These are phyloP conservation scores for Naegleria lovaniensis DNA, from an alignment of 208 protist species.

Conservation along the genomic window DNA sequence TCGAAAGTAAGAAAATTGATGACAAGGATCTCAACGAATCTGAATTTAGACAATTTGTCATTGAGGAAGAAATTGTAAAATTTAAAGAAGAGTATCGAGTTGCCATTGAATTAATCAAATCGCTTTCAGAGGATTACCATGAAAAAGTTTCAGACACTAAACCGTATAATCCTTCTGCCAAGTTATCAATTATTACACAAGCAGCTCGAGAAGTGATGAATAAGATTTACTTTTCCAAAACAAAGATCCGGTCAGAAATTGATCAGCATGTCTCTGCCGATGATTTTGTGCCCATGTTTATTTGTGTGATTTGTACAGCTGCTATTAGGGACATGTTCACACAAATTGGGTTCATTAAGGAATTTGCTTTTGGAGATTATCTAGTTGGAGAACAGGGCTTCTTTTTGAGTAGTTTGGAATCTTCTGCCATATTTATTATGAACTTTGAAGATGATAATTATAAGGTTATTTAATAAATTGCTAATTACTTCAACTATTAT, in stretches of 20 bases:
- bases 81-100: background rate
- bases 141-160: background rate
- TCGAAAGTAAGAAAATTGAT: background rate
- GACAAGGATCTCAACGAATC: background rate
- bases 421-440: background rate
- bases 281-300: slow-evolving; percentile 9
- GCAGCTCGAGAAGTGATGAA: background rate
- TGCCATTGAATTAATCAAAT: background rate
- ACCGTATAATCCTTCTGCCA: background rate
- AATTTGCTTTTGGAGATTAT: background rate
- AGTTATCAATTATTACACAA: background rate
- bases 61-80: background rate
- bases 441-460: background rate
- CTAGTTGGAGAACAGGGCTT: slow-evolving; percentile 8
- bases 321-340: background rate
- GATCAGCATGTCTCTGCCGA: background rate
- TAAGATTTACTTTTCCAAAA: background rate
- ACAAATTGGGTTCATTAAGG: background rate
- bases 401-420: background rate
- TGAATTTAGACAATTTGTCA: background rate
- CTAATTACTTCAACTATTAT: too few relatives aligned
- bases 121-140: background rate
- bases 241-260: background rate
- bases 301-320: slow-evolving; percentile 14
- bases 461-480: background rate